Evolutionary conservation across 192 early-diverging fungal genomes (phyloP).

Genomic region (Haplosporangium gracile): DNA sequence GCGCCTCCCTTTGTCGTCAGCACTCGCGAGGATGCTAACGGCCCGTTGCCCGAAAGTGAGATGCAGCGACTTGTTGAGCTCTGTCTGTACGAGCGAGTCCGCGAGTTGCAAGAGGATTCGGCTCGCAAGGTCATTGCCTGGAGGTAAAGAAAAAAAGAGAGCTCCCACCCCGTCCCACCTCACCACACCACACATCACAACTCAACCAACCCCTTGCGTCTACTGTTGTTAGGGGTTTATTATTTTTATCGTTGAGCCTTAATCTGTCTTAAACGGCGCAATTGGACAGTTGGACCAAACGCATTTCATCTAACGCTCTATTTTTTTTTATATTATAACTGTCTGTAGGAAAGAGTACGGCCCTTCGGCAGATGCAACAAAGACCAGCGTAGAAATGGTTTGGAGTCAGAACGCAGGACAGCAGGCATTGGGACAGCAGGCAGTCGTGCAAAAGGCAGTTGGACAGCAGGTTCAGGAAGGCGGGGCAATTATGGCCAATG

Average conservation of each 20-base stretch:
- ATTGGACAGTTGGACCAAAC: background rate
- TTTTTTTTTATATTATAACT: background rate
- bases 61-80: constrained; percentile 14
- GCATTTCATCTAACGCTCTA: background rate
- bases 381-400: constrained; percentile 14
- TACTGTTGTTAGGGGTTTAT: background rate
- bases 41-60: constrained; percentile 16
- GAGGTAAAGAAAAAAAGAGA: constrained; percentile 4
- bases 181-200: too few relatives aligned
- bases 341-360: constrained; percentile 9
- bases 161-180: too few relatives aligned
- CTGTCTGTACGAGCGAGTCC: constrained; percentile 13
- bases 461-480: background rate
- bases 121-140: constrained; percentile 23
- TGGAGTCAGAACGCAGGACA: constrained; percentile 15
- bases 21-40: background rate
- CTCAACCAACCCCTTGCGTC: background rate
- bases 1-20: constrained; percentile 18
- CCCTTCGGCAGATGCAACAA: background rate
- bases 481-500: background rate
- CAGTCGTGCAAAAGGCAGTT: background rate
- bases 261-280: background rate
- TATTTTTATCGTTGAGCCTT: background rate
- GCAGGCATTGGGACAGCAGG: background rate
- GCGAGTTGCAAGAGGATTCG: constrained; percentile 14